Percentiles rank a stretch among this genome's conserved stretches.
phyloP scores from a whole-genome alignment of 257 asterid genomes.

The Salvia splendens region DNA sequence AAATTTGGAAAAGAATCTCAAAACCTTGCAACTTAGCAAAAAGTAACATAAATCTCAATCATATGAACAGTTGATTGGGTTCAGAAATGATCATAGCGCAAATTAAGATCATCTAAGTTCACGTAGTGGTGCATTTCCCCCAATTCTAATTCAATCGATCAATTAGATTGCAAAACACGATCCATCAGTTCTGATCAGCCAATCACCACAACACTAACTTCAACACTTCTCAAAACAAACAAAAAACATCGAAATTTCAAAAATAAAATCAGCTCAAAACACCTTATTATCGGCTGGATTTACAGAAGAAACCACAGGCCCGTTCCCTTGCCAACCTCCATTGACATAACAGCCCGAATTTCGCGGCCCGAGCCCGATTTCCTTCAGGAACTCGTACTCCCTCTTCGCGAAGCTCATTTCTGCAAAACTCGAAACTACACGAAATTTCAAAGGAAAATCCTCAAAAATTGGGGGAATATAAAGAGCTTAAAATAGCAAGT shows the following conservation, averaged over 20 bases:
- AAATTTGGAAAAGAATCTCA: not conserved
- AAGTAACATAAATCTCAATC: not conserved
- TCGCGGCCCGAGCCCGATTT: slow-evolving; percentile 76
- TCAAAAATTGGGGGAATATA: not conserved
- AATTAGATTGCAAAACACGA: slow-evolving; percentile 24
- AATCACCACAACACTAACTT: not conserved
- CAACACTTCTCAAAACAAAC: not conserved
- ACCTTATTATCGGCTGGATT: slow-evolving; percentile 91
- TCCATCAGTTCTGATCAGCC: slow-evolving; percentile 5
- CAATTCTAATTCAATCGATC: not conserved
- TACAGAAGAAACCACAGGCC: slow-evolving; percentile 60
- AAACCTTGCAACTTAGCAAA: not conserved
- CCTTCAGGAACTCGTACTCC: slow-evolving; percentile 73
- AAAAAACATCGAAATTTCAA: not conserved
- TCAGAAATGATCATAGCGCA: not conserved
- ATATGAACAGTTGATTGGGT: not conserved
- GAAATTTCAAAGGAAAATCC: slow-evolving; percentile 14
- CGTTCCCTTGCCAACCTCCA: slow-evolving; percentile 86
- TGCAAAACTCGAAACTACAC: slow-evolving; percentile 34
- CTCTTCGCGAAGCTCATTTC: slow-evolving; percentile 74
- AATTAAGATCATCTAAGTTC: not conserved
- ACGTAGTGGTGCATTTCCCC: not conserved
- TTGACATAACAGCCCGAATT: slow-evolving; percentile 66
- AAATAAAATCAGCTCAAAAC: not conserved
- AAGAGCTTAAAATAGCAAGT: slow-evolving; percentile 8